These are phyloP conservation scores for Schizosaccharomyces lindneri DNA, from an alignment of 805 yeast species.

Conservation along the genomic window DNA sequence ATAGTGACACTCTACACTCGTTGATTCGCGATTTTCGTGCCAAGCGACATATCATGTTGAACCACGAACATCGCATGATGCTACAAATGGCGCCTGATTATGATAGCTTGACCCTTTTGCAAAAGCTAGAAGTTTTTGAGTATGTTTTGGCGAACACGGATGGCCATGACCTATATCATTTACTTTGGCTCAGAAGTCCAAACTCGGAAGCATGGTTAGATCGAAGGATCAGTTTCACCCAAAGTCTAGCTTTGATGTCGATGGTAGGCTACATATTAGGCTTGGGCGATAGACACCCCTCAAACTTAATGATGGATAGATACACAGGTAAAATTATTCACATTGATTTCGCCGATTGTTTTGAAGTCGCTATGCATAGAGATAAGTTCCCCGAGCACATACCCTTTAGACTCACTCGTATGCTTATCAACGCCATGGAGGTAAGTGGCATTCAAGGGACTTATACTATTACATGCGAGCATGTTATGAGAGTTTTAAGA, in stretches of 20 bases:
- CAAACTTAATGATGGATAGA: slow-evolving; percentile 83
- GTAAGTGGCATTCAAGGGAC: slow-evolving; percentile 97
- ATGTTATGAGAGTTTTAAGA: slow-evolving; percentile 83
- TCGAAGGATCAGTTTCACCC: slow-evolving; percentile 81
- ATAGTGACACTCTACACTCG: slow-evolving; percentile 87
- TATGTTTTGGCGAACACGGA: slow-evolving; percentile 85
- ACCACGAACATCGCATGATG: slow-evolving; percentile 88
- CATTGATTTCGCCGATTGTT: slow-evolving; percentile 97
- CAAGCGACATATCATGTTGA: slow-evolving; percentile 61
- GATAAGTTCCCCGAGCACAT: slow-evolving; percentile 97
- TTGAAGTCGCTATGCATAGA: slow-evolving; percentile 87
- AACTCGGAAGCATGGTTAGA: slow-evolving; percentile 96
- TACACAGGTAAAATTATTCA: slow-evolving; percentile 88
- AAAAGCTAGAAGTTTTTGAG: slow-evolving; percentile 88
- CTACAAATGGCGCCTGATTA: slow-evolving; percentile 94
- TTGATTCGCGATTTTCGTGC: slow-evolving; percentile 81
- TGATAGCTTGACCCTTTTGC: slow-evolving; percentile 65
- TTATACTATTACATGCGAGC: slow-evolving; percentile 85
- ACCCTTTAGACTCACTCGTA: slow-evolving; percentile 85
- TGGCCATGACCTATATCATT: slow-evolving; percentile 88
- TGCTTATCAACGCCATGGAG: slow-evolving; percentile 96
- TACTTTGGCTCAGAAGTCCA: slow-evolving; percentile 82
- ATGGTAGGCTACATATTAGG: slow-evolving; percentile 96
- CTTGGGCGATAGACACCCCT: slow-evolving; percentile 92
- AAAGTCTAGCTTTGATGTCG: slow-evolving; percentile 93